Base-by-base conservation (phyloP, 2,329 filamentous ascomycete species). In the Raffaelea albimanens region DNA sequence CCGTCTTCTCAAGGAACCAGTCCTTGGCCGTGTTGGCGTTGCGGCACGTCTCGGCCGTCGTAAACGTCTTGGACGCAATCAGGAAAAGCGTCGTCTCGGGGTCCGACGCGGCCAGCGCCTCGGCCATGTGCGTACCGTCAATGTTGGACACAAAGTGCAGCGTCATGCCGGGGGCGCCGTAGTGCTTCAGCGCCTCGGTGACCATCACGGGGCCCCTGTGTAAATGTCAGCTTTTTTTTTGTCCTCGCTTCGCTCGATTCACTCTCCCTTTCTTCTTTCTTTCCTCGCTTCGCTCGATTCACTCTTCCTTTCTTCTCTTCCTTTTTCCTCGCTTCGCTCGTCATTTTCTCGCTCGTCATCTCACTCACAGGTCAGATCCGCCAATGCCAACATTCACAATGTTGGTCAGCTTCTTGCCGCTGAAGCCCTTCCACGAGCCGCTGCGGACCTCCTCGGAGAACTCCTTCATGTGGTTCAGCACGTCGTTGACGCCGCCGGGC, bases 81-180 rank as follows among this genome's bases (percentile, higher is more conserved):
- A 98, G 78, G 83, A 98, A 97, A 55, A 98, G 85, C n/a, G 93
- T 96, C 43, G 91, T 96, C 74, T 98, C 93, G 43, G 91, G 91
- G 67, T 98, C 82, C 9, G 91, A 95, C 59, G 82, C 71, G 63
- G 81, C 83, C 52, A 97, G 80, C 44, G 93, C 90, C 72, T 98
- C 93, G 43, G 89, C 87, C 65, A 97, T 88, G 73, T 98, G 93
- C 47, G 93, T 98, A 57, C 93, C 93, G 65, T 98, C 93, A 63
- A 98, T 97, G 78, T 98, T 98, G 73, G 91, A 97, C 58, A 98
- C 93, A 61, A 98, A 98, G 78, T 97, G 91, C 41, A 97, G 79
- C 55, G 83, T 96, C 72, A 89, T 79, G 68, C 85, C 83, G 52
- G 82, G 79, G 64, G 88, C 83, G 43, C 87, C 87, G 67, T 98